phyloP scores from a whole-genome alignment of 1,284 basidiomycete genomes.

The Heterobasidion irregulare region DNA sequence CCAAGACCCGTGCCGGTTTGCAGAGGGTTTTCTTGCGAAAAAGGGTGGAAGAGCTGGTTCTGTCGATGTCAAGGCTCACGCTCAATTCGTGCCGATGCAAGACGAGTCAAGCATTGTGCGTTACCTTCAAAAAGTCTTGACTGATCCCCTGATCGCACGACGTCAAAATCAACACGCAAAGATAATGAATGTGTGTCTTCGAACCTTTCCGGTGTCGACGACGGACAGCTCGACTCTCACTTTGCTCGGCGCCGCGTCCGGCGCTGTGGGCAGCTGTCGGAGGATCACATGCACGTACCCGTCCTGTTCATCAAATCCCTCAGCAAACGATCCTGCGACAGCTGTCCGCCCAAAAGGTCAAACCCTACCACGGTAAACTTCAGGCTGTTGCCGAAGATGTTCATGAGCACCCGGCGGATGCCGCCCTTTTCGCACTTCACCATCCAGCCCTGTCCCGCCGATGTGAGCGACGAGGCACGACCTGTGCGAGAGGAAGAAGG shows the following conservation, averaged over 20 bases:
- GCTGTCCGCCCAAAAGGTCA: background rate
- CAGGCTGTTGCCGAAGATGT: conserved; percentile 90
- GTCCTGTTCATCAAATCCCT: conserved; percentile 33
- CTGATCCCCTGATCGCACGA: conserved; percentile 64
- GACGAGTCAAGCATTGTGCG: conserved; percentile 7
- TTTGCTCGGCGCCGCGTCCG: conserved; percentile 43
- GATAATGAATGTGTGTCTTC: conserved; percentile 2
- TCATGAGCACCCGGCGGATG: conserved; percentile 89
- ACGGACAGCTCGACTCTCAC: conserved; percentile 83
- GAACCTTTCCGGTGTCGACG: conserved; percentile 83
- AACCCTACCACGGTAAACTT: conserved; percentile 76
- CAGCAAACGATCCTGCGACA: conserved; percentile 1
- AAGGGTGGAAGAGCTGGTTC: conserved; percentile 96
- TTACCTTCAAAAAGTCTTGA: conserved; percentile 77
- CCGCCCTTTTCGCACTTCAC: conserved; percentile 90
- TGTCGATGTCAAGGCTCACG: conserved; percentile 19
- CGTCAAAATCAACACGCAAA: background rate
- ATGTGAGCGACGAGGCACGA: background rate
- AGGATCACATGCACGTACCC: conserved; percentile 86
- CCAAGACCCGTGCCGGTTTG: conserved; percentile 94
- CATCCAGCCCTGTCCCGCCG: conserved; percentile 64
- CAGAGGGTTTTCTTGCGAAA: conserved; percentile 88
- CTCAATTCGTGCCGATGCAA: background rate
- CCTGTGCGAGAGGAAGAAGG: background rate
- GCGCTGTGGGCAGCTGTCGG: conserved; percentile 56